Base-by-base conservation (phyloP, 129 eudicot species). In the Kitagawia praeruptora region DNA sequence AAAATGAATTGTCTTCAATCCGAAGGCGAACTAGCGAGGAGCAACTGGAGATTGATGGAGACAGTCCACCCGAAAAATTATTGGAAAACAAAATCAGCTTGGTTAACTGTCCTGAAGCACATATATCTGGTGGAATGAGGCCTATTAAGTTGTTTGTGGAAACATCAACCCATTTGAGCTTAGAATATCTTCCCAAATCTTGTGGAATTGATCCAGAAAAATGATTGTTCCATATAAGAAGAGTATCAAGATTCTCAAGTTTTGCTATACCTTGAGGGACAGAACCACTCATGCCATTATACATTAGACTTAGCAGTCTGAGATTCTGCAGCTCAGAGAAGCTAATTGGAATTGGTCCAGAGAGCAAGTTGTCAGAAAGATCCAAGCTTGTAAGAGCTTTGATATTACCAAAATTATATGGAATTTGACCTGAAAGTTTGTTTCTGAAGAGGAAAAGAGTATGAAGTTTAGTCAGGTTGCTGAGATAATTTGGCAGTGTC, bases 331-430 rank as follows among this genome's bases (percentile, higher is more conserved):
- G 74, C 74, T 89, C 87, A 1, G 96, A 87, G 79, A 92, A 92
- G 74, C 94, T 87, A 23, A 77, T 87, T 11, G 99, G 99, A 67
- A 95, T 90, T 12, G 85, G 86, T 41, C 99, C 99, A 73, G 91
- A 83, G 79, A 95, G 92, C 21, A 80, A 72, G 77, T 95, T 95
- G 61, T 95, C 99, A 16, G 99, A 95, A 95, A 95, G 95, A 90
- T 95, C 99, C 83, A 95, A 81, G 77, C 91, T 95, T 77, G 83
- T 78, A 71, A 95, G 97, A 41, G 80, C 67, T 56, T 75, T 72
- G 70, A 95, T 73, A 4, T 76, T 80, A 66, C 99, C 45, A 14
- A 95, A 54, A 46, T 90, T 96, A 38, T 42, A 21, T 12, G 99
- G 97, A 53, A 95, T 85, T 42, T 48, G 13, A 38, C 99, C 99